Conservation (phyloP, 768 basidiomycete species). For the Amanita fuliginea region DNA sequence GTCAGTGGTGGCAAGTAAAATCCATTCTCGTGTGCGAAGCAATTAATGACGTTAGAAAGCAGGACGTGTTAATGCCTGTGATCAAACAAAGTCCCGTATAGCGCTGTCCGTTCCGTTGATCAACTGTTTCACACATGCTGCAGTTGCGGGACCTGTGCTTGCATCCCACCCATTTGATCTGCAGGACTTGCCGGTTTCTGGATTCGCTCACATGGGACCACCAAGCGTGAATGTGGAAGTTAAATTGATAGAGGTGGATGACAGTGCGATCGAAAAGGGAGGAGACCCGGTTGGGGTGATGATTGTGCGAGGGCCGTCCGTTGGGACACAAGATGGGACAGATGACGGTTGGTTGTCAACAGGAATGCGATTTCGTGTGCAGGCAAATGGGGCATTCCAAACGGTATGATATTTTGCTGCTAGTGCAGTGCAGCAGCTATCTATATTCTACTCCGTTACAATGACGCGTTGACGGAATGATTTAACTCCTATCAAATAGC, state of each 20-base stretch:
- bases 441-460: too few species aligned
- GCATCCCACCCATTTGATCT: conserved; percentile 80
- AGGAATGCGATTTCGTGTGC: conserved; percentile 33
- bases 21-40: background rate
- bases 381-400: conserved; percentile 58
- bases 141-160: conserved; percentile 67
- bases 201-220: conserved; percentile 50
- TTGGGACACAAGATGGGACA: conserved; percentile 40
- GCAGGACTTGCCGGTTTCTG: conserved; percentile 44
- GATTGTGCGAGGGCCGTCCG: conserved; percentile 60
- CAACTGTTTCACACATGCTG: conserved; percentile 46
- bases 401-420: background rate
- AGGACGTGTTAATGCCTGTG: background rate
- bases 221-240: conserved; percentile 82
- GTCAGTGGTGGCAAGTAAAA: conserved; percentile 54
- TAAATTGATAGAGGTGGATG: conserved; percentile 62
- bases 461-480: conserved; percentile 22
- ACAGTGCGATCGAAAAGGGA: conserved; percentile 52
- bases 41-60: background rate
- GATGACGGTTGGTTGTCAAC: conserved; percentile 38
- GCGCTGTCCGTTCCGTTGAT: conserved; percentile 72
- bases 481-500: conserved; percentile 49
- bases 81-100: conserved; percentile 33
- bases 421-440: too few species aligned
- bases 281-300: conserved; percentile 55